These are phyloP conservation scores for Tulasnella sp. DNA, from an alignment of 768 basidiomycete genomes.

Conservation along the genomic window DNA sequence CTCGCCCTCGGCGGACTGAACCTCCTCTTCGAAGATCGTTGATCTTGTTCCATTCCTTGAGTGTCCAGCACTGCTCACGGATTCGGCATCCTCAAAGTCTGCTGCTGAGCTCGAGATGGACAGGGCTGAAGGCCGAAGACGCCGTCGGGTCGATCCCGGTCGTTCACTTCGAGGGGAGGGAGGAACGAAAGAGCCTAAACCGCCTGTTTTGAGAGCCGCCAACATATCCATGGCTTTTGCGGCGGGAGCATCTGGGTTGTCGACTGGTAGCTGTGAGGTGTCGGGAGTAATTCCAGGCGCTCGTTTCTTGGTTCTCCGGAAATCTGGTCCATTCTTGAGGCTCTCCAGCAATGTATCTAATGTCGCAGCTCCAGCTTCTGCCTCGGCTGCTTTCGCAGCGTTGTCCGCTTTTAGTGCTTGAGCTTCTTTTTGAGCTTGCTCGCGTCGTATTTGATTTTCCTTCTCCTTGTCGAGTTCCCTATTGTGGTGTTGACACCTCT, in stretches of 20 bases:
- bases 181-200: slow-evolving; percentile 46
- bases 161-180: slow-evolving; percentile 11
- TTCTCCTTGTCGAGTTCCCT: slow-evolving; percentile 68
- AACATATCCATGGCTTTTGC: slow-evolving; percentile 72
- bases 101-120: slow-evolving; percentile 21
- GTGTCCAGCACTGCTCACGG: slow-evolving; percentile 18
- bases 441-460: slow-evolving; percentile 62
- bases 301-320: slow-evolving; percentile 34
- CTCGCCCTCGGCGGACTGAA: not conserved
- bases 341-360: slow-evolving; percentile 71
- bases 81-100: slow-evolving; percentile 16
- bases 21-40: slow-evolving; percentile 16
- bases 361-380: slow-evolving; percentile 53
- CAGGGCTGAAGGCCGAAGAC: not conserved
- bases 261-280: slow-evolving; percentile 36
- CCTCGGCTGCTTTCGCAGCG: slow-evolving; percentile 38
- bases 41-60: slow-evolving; percentile 4
- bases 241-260: slow-evolving; percentile 44
- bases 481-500: slow-evolving; percentile 90
- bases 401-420: slow-evolving; percentile 50
- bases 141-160: not conserved
- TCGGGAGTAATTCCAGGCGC: slow-evolving; percentile 38
- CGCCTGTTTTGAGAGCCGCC: slow-evolving; percentile 66
- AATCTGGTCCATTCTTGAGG: slow-evolving; percentile 64
- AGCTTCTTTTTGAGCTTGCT: slow-evolving; percentile 61